Percentiles rank a stretch among this genome's conserved stretches.
Conservation (phyloP, 345 rosid genomes). For the Triadica sebifera region DNA sequence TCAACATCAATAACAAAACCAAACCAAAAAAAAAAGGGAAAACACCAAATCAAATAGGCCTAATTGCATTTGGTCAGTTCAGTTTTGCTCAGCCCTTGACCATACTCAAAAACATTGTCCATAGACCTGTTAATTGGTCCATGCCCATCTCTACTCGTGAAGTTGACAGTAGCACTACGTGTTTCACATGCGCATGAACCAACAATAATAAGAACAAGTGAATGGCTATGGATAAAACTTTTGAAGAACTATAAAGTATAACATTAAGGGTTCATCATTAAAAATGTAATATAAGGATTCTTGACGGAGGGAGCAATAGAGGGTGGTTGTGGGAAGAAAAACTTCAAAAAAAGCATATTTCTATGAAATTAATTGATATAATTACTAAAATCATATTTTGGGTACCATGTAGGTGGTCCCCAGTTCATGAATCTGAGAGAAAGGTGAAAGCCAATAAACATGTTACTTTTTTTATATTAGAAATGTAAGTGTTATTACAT, state of each 20-base stretch:
- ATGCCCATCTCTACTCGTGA: too few relatives aligned
- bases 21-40: too few relatives aligned
- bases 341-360: neutral
- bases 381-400: neutral
- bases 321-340: neutral
- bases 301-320: too few relatives aligned
- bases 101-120: too few relatives aligned
- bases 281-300: neutral
- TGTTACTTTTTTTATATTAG: neutral
- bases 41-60: too few relatives aligned
- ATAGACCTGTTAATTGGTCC: too few relatives aligned
- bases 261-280: neutral
- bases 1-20: too few relatives aligned
- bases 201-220: neutral
- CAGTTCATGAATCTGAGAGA: neutral
- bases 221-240: neutral
- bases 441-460: neutral
- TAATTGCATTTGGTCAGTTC: too few relatives aligned
- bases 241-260: neutral
- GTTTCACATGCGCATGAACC: neutral
- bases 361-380: neutral
- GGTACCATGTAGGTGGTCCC: too few relatives aligned
- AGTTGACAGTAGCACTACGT: neutral
- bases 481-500: neutral
- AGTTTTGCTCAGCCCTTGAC: too few relatives aligned